phyloP scores from a whole-genome alignment of 2,329 filamentous ascomycete genomes.

The Nemania abortiva region DNA sequence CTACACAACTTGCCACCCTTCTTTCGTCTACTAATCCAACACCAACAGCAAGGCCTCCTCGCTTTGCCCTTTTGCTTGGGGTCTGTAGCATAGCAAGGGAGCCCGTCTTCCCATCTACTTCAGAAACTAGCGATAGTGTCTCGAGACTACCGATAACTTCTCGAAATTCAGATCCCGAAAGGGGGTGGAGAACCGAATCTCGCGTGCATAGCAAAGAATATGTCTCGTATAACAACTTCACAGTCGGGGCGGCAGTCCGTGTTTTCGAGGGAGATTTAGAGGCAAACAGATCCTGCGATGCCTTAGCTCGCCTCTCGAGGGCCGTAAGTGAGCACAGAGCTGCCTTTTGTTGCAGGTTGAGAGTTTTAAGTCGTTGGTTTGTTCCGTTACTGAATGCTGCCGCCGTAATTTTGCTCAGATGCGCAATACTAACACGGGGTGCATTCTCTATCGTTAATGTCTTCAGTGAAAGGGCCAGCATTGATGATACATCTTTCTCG shows the following conservation, averaged over 20 bases:
- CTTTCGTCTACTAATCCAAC: constrained; percentile 75
- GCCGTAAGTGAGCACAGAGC: constrained; percentile 89
- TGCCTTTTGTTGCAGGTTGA: constrained; percentile 97
- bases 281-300: constrained; percentile 57
- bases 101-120: constrained; percentile 76
- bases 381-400: constrained; percentile 92
- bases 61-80: constrained; percentile 76
- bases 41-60: constrained; percentile 60
- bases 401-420: constrained; percentile 91
- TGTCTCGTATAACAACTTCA: constrained; percentile 85
- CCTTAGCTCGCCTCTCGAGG: constrained; percentile 80
- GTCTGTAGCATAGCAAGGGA: constrained; percentile 74
- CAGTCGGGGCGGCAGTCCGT: constrained; percentile 75
- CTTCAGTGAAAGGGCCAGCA: constrained; percentile 67
- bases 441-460: constrained; percentile 80
- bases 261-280: constrained; percentile 71
- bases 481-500: constrained; percentile 60
- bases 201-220: constrained; percentile 86
- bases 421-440: constrained; percentile 87
- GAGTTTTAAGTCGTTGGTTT: constrained; percentile 81
- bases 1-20: constrained; percentile 81
- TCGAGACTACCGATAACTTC: constrained; percentile 93
- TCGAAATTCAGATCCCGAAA: constrained; percentile 92
- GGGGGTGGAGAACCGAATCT: constrained; percentile 88
- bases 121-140: constrained; percentile 82